Percentiles rank a stretch among this genome's conserved stretches.
phyloP scores from a whole-genome alignment of 768 basidiomycete genomes.

The Calvatia gigantea region DNA sequence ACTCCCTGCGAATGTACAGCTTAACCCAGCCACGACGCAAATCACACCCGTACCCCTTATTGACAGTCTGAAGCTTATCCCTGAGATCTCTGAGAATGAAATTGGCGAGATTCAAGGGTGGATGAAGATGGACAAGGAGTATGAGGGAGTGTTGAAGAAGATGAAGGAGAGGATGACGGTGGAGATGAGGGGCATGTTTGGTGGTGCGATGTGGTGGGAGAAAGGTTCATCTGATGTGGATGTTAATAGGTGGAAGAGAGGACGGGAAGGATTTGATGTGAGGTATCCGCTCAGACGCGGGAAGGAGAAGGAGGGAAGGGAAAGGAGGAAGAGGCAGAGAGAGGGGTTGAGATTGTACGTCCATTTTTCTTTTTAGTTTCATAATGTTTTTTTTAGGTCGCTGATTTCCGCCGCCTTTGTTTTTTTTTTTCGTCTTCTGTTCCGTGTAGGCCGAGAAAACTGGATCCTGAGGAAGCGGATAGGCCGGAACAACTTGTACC shows the following conservation, averaged over 20 bases:
- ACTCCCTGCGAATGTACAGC: conserved; percentile 39
- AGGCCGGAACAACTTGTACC: conserved; percentile 84
- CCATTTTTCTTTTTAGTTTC: conserved; percentile 15
- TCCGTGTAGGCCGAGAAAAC: conserved; percentile 51
- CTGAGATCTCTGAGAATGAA: conserved; percentile 46
- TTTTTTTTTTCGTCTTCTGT: conserved; percentile 12
- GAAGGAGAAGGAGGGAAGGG: conserved; percentile 26
- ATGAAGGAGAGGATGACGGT: conserved; percentile 51
- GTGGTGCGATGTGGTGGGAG: conserved; percentile 58
- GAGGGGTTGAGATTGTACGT: conserved; percentile 79
- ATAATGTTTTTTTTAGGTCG: conserved; percentile 1
- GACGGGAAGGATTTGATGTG: conserved; percentile 51
- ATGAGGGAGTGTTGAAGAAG: conserved; percentile 43
- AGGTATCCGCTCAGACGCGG: conserved; percentile 36
- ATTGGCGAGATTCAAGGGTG: conserved; percentile 53
- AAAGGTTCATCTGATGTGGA: conserved; percentile 40
- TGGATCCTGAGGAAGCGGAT: conserved; percentile 53
- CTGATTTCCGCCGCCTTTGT: conserved; percentile 3
- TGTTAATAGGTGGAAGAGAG: conserved; percentile 36
- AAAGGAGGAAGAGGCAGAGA: conserved; percentile 51
- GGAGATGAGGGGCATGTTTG: conserved; percentile 46
- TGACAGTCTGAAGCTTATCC: conserved; percentile 51
- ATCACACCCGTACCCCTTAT: conserved; percentile 60
- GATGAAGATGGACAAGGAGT: conserved; percentile 61
- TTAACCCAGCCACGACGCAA: conserved; percentile 56